Percentiles rank a stretch among this genome's conserved stretches.
These are phyloP conservation scores for Syzygium aromaticum DNA, from an alignment of 345 rosid species.

Conservation along the genomic window DNA sequence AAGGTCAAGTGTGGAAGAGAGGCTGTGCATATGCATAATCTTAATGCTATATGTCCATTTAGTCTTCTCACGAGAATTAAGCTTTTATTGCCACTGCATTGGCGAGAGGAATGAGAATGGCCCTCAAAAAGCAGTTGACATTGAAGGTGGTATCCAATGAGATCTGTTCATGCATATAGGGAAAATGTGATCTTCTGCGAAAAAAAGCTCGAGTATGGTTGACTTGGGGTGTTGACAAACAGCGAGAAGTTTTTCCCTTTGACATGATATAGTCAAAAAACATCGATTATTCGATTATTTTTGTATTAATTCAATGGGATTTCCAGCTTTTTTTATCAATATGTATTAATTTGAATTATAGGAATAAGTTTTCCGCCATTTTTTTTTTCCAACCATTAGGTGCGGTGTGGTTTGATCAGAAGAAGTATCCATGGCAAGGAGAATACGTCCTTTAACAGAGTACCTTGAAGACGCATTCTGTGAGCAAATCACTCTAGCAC, in stretches of 20 bases:
- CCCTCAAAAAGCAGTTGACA: not conserved
- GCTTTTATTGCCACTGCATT: not conserved
- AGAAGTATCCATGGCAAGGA: not conserved
- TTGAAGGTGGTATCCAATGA: not conserved
- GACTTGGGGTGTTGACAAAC: not conserved
- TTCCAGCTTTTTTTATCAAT: not conserved
- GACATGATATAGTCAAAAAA: not conserved
- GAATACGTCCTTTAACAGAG: not conserved
- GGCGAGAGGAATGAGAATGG: not conserved
- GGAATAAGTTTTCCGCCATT: not conserved
- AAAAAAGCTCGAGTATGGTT: not conserved
- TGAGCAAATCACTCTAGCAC: not conserved
- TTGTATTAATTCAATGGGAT: not conserved
- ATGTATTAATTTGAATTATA: not conserved
- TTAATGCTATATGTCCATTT: not conserved
- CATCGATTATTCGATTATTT: not conserved
- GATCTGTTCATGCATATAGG: not conserved
- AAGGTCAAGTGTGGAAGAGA: not conserved
- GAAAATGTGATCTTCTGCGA: not conserved
- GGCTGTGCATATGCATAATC: not conserved
- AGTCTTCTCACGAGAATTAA: not conserved
- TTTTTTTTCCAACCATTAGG: not conserved
- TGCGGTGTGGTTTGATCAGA: not conserved
- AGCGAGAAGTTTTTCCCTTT: not conserved
- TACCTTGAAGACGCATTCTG: not conserved